Evolutionary conservation across 176 grass and related monocot species (phyloP), one percentile per base, ranked within the genome.

Genomic region (Hsuehochloa calcarea): DNA sequence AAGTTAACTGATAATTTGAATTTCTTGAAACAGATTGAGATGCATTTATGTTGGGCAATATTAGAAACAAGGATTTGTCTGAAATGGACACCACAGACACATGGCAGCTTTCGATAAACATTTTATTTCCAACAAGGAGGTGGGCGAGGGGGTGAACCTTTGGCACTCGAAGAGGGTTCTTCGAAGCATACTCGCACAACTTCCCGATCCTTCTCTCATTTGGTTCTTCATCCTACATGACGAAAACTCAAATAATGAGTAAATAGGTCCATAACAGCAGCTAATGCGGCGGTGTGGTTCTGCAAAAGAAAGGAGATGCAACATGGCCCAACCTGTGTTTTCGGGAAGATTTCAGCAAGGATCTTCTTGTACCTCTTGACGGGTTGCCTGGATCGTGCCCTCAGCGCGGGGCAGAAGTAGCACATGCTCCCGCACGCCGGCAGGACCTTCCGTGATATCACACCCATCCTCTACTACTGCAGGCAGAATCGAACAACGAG

Each of bases 301-400:
- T 65, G 27, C 51, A 74, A 46, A 82, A 27, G 43, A 41, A 54
- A 20, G 17, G 22, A 45, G 22, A 52, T 17, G 46, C 15, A 78
- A 11, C 31, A 40, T 50, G 61, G 70, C 29, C 85, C 8, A 74
- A 97, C 94, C 91, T 54, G 94, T 17, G 85, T 88, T 85, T 80
- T 88, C 65, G 94, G 94, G 79, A 97, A 97, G 60, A 97, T 97
- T 84, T 94, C 87, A 6, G 92, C 91, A 83, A 97, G 92, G 81
- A 94, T 93, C 85, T 88, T 90, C 89, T 97, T 97, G 79, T 97
- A 97, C 16, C 92, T 85, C 87, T 97, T 97, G 27, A 97, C 91
- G 6, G 94, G 94, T 59, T 94, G 92, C 38, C 94, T 87, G 70
- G 94, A 97, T 17, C 94, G 86, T 23, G 92, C 77, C 68, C 89